Evolutionary conservation across 2,329 filamentous ascomycete genomes (phyloP).

Genomic region (Colletotrichum spaethianum): DNA sequence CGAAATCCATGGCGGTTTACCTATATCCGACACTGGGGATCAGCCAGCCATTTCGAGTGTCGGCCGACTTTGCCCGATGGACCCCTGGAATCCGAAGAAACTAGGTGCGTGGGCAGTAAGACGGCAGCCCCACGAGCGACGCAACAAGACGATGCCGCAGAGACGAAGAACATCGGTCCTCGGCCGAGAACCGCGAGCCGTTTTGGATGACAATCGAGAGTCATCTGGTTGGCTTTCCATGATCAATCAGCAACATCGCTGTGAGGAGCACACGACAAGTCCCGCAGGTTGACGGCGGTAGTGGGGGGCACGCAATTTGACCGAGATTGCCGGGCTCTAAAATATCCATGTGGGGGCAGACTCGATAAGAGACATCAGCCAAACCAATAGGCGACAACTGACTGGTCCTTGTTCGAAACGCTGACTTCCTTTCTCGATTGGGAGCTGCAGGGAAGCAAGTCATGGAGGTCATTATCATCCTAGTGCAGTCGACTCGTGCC

Average conservation of each 20-base stretch:
- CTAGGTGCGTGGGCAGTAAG: not conserved
- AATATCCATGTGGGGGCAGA: slow-evolving; percentile 34
- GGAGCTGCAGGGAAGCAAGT: slow-evolving; percentile 33
- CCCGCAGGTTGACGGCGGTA: slow-evolving; percentile 21
- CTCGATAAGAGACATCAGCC: slow-evolving; percentile 34
- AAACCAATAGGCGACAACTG: slow-evolving; percentile 23
- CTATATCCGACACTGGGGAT: slow-evolving; percentile 25
- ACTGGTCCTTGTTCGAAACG: slow-evolving; percentile 34
- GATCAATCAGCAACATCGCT: slow-evolving; percentile 29
- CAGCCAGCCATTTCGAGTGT: slow-evolving; percentile 18
- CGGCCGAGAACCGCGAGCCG: slow-evolving; percentile 30
- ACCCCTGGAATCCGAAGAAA: slow-evolving; percentile 2
- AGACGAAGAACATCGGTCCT: not conserved
- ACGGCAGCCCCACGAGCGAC: slow-evolving; percentile 7
- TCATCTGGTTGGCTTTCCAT: slow-evolving; percentile 34
- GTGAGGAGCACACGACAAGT: slow-evolving; percentile 30
- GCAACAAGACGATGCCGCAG: not conserved
- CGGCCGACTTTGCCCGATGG: slow-evolving; percentile 30
- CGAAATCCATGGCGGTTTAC: slow-evolving; percentile 31
- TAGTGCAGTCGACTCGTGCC: slow-evolving; percentile 34
- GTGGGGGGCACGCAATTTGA: slow-evolving; percentile 39
- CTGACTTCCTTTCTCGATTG: slow-evolving; percentile 24
- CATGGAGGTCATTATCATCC: slow-evolving; percentile 26
- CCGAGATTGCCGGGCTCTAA: slow-evolving; percentile 42
- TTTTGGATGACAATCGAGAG: slow-evolving; percentile 30